Conservation (phyloP, 148 eudicot genomes). For the Amaranthus hypochondriacus region DNA sequence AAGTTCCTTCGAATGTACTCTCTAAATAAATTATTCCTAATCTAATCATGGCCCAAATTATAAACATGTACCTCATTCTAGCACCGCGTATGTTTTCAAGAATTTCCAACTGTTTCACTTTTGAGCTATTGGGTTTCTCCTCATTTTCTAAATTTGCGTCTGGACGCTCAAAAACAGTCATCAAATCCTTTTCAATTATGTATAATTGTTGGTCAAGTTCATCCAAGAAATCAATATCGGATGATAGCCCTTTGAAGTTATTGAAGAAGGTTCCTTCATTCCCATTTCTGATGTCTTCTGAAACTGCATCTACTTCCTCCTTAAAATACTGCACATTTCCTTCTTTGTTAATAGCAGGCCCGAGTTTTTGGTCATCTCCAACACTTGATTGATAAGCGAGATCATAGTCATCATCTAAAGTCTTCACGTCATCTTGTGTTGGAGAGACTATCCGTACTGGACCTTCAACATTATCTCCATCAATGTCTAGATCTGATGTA, state of each 20-base stretch:
- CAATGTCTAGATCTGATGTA: conserved; percentile 48
- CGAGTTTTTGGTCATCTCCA: conserved; percentile 23
- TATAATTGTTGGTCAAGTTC: conserved; percentile 52
- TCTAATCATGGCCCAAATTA: neutral
- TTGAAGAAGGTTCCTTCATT: conserved; percentile 19
- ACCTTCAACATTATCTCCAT: conserved; percentile 28
- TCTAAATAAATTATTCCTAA: no score
- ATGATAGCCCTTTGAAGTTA: conserved; percentile 34
- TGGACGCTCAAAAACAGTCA: conserved; percentile 39
- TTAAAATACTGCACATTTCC: conserved; percentile 8
- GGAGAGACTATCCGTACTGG: conserved; percentile 69
- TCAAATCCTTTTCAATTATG: conserved; percentile 55
- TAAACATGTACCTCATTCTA: conserved; percentile 50
- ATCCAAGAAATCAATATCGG: conserved; percentile 52
- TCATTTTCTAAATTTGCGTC: conserved; percentile 29
- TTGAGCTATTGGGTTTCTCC: conserved; percentile 35
- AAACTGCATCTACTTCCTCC: conserved; percentile 12
- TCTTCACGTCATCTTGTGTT: conserved; percentile 27
- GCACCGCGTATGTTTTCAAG: conserved; percentile 45
- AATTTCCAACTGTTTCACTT: conserved; percentile 46
- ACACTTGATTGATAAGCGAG: conserved; percentile 12
- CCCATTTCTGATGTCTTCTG: conserved; percentile 17
- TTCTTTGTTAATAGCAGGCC: conserved; percentile 14
- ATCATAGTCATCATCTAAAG: conserved; percentile 23
- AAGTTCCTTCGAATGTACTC: no score